Evolutionary conservation across 352 stramenopile species (phyloP), one percentile per base, ranked within the genome.

Genomic region (Phytophthora podocarpi): DNA sequence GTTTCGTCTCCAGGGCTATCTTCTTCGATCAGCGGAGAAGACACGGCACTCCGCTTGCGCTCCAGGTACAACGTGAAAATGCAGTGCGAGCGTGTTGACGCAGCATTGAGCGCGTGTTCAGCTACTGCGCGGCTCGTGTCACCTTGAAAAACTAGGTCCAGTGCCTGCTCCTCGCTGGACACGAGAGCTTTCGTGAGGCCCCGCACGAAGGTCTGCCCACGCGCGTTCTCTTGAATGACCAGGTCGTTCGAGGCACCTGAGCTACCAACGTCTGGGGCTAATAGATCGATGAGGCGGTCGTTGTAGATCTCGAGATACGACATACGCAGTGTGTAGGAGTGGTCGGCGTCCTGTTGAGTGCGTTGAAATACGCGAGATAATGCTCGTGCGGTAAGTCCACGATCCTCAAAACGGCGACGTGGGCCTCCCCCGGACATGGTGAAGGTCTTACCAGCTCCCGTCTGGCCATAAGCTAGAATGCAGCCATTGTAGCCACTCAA

Each of bases 281-380:
- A 70, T 59, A 97, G 59, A 67, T 97, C 90, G 51, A 82, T 92
- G 11, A 96, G 54, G 26, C 84, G 80, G 50, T 98, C 89, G 62
- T 98, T 97, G 79, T 96, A 96, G 7, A 97, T 87, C 59, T 96
- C 86, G n/a, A 96, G 69, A 63, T 91, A 96, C 18, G 77, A 91
- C 31, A 89, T 80, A 26, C 72, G 87, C 27, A 95, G 67, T 1
- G 56, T 63, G 30, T 80, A 89, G 16, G 70, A 61, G 43, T 88
- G 67, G 32, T 85, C 71, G 0, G 53, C 62, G 23, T 90, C 78
- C 3, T 70, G 59, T 24, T 85, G 53, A 23, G 83, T 74, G 6
- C 62, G 65, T 45, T 81, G 69, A 48, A 91, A 91, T 30, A 90
- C 62, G 21, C 53, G 64, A n/a, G 76, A 77, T 28, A 91, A 73